Percentiles rank a stretch among this genome's conserved stretches.
These are phyloP conservation scores for Xerocomus nothofagi DNA, from an alignment of 1,284 basidiomycete species.

Conservation along the genomic window DNA sequence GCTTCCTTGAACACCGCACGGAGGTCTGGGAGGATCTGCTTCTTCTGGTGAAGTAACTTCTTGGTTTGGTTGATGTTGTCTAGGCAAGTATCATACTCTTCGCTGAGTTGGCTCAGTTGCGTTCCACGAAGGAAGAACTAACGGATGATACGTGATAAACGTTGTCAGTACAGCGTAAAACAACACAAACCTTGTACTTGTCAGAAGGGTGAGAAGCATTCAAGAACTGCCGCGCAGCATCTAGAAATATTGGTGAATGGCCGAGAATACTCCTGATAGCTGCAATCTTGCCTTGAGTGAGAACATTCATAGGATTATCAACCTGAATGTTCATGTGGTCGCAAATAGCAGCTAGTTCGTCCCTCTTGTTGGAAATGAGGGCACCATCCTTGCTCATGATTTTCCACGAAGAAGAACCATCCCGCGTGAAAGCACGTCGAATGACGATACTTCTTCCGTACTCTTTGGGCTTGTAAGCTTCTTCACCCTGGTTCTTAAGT, in stretches of 20 bases:
- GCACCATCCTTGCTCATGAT: conserved; percentile 74
- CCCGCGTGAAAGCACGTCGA: conserved; percentile 77
- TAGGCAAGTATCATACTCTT: conserved; percentile 81
- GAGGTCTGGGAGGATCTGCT: conserved; percentile 74
- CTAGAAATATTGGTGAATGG: conserved; percentile 25
- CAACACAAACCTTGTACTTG: conserved; percentile 77
- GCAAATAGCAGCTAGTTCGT: conserved; percentile 84
- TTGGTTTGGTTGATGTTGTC: conserved; percentile 69
- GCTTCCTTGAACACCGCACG: conserved; percentile 61
- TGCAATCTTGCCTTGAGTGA: conserved; percentile 73
- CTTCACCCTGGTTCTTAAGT: conserved; percentile 86
- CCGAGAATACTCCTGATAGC: background rate
- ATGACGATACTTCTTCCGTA: conserved; percentile 88
- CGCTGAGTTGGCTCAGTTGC: conserved; percentile 83
- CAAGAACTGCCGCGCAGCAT: conserved; percentile 72
- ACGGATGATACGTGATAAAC: background rate
- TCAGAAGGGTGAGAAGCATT: conserved; percentile 80
- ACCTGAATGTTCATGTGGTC: conserved; percentile 97
- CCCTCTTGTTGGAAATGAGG: conserved; percentile 76
- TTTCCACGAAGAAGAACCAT: conserved; percentile 80
- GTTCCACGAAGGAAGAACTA: conserved; percentile 96
- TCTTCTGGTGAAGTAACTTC: conserved; percentile 65
- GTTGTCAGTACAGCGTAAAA: background rate
- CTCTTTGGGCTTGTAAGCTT: conserved; percentile 81
- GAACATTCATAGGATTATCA: conserved; percentile 94